Percentiles rank a stretch among this genome's conserved stretches.
These are phyloP conservation scores for Phytopythium ostracodes DNA, from an alignment of 352 stramenopile genomes.

Conservation along the genomic window DNA sequence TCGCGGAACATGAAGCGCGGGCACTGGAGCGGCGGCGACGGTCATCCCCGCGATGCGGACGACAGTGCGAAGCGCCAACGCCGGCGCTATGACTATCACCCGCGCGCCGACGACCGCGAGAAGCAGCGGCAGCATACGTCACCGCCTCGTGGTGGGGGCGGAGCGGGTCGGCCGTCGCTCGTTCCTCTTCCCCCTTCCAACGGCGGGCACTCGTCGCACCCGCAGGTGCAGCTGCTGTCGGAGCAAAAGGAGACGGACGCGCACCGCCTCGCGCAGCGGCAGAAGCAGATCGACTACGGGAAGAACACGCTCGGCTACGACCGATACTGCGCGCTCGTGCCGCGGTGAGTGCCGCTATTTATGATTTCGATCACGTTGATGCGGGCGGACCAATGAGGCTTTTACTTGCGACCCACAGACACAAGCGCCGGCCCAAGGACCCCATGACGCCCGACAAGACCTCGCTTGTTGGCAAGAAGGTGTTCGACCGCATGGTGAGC, in stretches of 20 bases:
- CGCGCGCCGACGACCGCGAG: background rate
- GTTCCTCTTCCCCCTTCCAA: background rate
- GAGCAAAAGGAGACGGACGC: slow-evolving; percentile 70
- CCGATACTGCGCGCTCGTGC: slow-evolving; percentile 65
- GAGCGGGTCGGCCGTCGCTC: background rate
- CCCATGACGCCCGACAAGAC: slow-evolving; percentile 83
- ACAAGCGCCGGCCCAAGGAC: slow-evolving; percentile 45
- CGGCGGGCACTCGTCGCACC: background rate
- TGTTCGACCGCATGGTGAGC: slow-evolving; percentile 76
- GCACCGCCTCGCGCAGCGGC: slow-evolving; percentile 82
- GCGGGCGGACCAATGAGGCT: background rate
- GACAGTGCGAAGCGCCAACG: slow-evolving; percentile 17
- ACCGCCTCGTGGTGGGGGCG: background rate
- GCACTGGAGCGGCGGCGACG: slow-evolving; percentile 20
- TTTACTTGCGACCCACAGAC: slow-evolving; percentile 14
- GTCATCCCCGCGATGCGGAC: background rate
- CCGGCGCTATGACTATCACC: background rate
- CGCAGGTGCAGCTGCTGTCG: slow-evolving; percentile 39
- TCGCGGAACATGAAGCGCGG: background rate
- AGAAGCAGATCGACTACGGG: slow-evolving; percentile 92
- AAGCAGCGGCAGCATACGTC: background rate
- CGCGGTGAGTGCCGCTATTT: slow-evolving; percentile 23
- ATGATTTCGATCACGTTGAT: background rate
- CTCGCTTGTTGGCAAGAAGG: slow-evolving; percentile 68
- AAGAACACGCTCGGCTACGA: slow-evolving; percentile 93